Conservation (phyloP, 2,329 filamentous ascomycete genomes). For the Alternaria novae-zelandiae region DNA sequence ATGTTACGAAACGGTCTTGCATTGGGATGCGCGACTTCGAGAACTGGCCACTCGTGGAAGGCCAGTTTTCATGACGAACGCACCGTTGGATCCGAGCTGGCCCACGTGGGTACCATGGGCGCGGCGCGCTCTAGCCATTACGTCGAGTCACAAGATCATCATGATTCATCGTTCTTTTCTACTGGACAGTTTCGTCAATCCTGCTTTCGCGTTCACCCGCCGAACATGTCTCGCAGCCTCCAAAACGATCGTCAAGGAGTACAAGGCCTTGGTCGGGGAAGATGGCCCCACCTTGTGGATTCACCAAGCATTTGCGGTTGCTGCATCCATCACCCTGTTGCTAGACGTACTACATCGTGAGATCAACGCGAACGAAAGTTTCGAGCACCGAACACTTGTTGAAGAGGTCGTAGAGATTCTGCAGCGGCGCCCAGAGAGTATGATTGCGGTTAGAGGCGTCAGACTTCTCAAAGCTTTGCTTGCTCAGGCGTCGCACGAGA, state of each 20-base stretch:
- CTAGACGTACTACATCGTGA: background rate
- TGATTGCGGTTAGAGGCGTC: background rate
- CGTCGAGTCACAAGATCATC: constrained; percentile 42
- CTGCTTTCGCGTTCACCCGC: constrained; percentile 44
- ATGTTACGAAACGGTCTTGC: constrained; percentile 47
- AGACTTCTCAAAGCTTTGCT: background rate
- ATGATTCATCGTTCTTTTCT: constrained; percentile 51
- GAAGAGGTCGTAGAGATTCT: background rate
- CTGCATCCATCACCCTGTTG: background rate
- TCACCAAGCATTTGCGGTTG: constrained; percentile 44
- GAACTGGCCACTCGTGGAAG: constrained; percentile 37
- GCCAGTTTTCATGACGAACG: constrained; percentile 40
- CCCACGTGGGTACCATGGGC: constrained; percentile 43
- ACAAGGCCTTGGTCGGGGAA: constrained; percentile 38
- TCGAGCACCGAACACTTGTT: background rate
- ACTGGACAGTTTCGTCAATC: constrained; percentile 44
- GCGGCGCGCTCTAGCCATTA: constrained; percentile 5
- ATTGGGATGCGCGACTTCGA: constrained; percentile 44
- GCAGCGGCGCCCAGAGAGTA: background rate
- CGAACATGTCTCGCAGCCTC: constrained; percentile 48
- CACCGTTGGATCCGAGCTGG: constrained; percentile 39
- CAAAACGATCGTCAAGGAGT: constrained; percentile 48
- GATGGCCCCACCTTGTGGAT: constrained; percentile 49
- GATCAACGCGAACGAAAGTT: background rate
- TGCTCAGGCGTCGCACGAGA: background rate